These are phyloP conservation scores for Corchorus capsularis DNA, from an alignment of 345 rosid genomes.

Conservation along the genomic window DNA sequence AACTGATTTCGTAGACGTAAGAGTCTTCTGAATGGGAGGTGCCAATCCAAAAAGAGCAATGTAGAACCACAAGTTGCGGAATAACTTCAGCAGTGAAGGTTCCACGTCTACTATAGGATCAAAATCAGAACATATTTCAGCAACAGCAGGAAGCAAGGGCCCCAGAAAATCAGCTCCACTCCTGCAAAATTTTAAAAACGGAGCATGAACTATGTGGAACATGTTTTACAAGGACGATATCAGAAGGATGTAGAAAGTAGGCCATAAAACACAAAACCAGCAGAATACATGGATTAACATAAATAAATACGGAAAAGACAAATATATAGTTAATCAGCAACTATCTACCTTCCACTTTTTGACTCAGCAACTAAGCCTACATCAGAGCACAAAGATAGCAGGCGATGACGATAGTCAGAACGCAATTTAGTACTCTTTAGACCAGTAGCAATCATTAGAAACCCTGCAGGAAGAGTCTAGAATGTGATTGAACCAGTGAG, in stretches of 20 bases:
- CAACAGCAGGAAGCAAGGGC: conserved; percentile 95
- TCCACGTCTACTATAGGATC: conserved; percentile 83
- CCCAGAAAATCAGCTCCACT: conserved; percentile 99
- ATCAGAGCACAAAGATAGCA: conserved; percentile 96
- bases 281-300: conserved; percentile 3
- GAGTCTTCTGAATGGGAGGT: conserved; percentile 78
- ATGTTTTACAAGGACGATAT: neutral
- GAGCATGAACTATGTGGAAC: conserved; percentile 24
- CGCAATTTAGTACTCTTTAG: conserved; percentile 76
- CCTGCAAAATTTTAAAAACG: conserved; percentile 48
- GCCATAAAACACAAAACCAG: neutral
- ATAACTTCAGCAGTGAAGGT: conserved; percentile 91
- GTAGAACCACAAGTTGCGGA: conserved; percentile 98
- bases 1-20: conserved; percentile 62
- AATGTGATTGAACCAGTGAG: conserved; percentile 59
- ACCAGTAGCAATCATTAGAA: conserved; percentile 83
- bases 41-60: conserved; percentile 97
- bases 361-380: conserved; percentile 98
- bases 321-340: conserved; percentile 19
- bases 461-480: conserved; percentile 99
- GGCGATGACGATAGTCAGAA: conserved; percentile 88
- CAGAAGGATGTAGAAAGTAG: conserved; percentile 1
- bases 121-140: conserved; percentile 96
- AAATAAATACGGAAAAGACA: conserved; percentile 22
- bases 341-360: conserved; percentile 83